These are phyloP conservation scores for Lindgomyces ingoldianus DNA, from an alignment of 495 filamentous ascomycete genomes.

Conservation along the genomic window DNA sequence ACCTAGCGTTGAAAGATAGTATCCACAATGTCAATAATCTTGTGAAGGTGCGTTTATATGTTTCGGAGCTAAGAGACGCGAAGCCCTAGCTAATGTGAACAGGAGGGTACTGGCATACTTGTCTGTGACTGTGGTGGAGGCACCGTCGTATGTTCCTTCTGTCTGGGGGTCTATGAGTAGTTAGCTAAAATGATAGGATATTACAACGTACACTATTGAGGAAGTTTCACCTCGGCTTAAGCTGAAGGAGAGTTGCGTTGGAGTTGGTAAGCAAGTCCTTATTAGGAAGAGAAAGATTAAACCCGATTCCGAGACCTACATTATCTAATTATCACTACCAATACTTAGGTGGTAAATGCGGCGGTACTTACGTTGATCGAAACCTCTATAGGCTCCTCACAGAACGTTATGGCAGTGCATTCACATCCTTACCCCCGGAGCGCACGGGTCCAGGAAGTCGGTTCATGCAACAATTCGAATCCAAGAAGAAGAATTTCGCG, in stretches of 20 bases:
- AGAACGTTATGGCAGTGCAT: not conserved
- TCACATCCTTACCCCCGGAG: not conserved
- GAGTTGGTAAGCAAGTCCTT: not conserved
- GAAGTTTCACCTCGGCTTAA: not conserved
- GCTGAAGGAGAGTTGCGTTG: not conserved
- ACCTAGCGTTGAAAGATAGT: not conserved
- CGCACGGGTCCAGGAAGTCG: not conserved
- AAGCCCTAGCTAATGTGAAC: not conserved
- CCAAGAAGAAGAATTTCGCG: not conserved
- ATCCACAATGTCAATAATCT: not conserved
- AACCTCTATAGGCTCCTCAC: not conserved
- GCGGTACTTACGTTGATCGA: not conserved
- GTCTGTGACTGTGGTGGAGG: slow-evolving; percentile 1
- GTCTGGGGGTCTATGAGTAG: not conserved
- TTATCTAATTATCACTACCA: too few species aligned
- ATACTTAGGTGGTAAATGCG: slow-evolving; percentile 5
- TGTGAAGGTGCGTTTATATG: not conserved
- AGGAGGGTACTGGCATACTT: not conserved
- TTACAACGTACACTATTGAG: not conserved
- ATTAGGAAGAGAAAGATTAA: too few species aligned
- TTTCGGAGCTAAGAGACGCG: not conserved
- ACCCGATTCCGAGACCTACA: not conserved
- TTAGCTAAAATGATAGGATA: not conserved
- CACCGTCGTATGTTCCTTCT: not conserved
- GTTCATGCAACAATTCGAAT: not conserved